phyloP scores from a whole-genome alignment of 2,329 filamentous ascomycete genomes.

The Fusarium sp. region DNA sequence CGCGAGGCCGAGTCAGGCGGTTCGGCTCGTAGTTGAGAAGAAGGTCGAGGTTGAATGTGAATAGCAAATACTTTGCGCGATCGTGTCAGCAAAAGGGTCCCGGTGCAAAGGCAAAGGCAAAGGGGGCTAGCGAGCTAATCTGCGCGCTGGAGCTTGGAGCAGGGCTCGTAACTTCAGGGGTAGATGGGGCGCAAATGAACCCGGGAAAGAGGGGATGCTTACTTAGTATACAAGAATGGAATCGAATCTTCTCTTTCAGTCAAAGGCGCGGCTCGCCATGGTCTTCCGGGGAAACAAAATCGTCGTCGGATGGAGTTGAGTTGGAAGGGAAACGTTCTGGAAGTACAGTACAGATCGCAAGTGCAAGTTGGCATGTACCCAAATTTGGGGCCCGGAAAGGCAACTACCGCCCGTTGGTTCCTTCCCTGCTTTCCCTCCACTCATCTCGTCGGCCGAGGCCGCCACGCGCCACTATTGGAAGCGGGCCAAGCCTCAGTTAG shows the following conservation, averaged over 20 bases:
- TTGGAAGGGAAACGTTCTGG: constrained; percentile 38
- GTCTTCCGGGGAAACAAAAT: constrained; percentile 21
- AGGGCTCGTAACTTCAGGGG: constrained; percentile 38
- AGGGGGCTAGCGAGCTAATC: constrained; percentile 35
- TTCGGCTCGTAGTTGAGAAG: constrained; percentile 24
- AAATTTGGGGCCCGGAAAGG: constrained; percentile 35
- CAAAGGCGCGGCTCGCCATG: constrained; percentile 37
- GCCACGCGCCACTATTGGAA: constrained; percentile 17
- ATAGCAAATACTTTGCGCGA: constrained; percentile 35
- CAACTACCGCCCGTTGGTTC: constrained; percentile 32
- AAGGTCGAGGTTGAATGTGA: constrained; percentile 32
- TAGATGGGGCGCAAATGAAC: constrained; percentile 5
- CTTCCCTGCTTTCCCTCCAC: constrained; percentile 13
- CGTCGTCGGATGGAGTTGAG: constrained; percentile 27
- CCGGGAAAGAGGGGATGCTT: constrained; percentile 16
- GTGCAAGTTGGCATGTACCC: constrained; percentile 45
- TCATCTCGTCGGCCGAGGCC: constrained; percentile 26
- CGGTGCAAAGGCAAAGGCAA: constrained; percentile 39
- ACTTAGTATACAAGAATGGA: constrained; percentile 43
- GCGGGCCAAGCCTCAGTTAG: constrained; percentile 10
- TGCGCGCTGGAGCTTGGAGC: constrained; percentile 27
- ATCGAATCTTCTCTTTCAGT: constrained; percentile 27
- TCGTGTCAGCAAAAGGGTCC: constrained; percentile 39
- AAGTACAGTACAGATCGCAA: constrained; percentile 44
- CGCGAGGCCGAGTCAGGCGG: constrained; percentile 34